Evolutionary conservation across 306 rosid genomes (phyloP).

Genomic region (Trichosanthes truncata): DNA sequence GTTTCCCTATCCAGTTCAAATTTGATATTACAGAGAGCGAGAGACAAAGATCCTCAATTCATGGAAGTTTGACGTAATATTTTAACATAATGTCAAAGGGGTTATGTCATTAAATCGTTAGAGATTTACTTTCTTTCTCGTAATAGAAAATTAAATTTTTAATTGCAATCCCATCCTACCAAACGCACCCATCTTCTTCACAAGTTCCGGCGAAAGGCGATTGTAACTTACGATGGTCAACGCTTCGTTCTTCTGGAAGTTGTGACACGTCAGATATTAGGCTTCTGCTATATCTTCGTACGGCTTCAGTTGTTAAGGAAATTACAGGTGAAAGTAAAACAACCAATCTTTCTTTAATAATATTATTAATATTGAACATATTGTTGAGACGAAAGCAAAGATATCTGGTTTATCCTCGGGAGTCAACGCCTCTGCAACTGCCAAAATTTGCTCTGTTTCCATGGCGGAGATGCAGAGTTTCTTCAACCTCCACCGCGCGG

Average conservation of each 20-base stretch:
- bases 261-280: background rate
- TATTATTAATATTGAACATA: background rate
- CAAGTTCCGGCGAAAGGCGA: background rate
- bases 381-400: background rate
- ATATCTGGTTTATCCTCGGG: background rate
- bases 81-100: background rate
- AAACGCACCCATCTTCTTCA: background rate
- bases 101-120: background rate
- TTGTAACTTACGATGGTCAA: background rate
- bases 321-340: background rate
- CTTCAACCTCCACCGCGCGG: background rate
- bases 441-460: background rate
- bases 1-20: background rate
- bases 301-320: background rate
- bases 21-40: background rate
- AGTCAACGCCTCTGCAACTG: background rate
- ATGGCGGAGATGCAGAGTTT: slow-evolving; percentile 12
- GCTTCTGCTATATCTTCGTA: background rate
- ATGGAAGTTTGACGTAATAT: background rate
- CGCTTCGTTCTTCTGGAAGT: background rate
- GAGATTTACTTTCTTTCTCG: background rate
- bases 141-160: background rate
- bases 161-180: background rate
- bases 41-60: background rate
- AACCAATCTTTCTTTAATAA: background rate